Conservation (phyloP, 768 basidiomycete genomes). For the Psilocybe subaeruginosa region DNA sequence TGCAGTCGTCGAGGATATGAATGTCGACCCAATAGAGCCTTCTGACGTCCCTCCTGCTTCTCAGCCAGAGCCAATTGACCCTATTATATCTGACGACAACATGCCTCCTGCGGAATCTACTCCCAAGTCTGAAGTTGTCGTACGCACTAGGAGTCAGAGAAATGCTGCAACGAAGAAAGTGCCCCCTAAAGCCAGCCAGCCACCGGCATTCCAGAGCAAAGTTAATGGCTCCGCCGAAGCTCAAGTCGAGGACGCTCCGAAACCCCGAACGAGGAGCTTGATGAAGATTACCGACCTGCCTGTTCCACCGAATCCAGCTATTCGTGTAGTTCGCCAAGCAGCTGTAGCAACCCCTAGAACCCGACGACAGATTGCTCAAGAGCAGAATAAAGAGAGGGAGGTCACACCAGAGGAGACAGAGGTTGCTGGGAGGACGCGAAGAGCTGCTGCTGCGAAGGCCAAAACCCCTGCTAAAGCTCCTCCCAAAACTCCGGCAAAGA, state of each 20-base stretch:
- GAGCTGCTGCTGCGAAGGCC: slow-evolving; percentile 12
- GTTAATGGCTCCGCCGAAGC: neutral
- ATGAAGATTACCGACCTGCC: slow-evolving; percentile 26
- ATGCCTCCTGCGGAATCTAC: slow-evolving; percentile 15
- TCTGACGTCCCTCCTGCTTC: slow-evolving; percentile 31
- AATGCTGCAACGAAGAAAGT: slow-evolving; percentile 4
- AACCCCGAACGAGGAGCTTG: slow-evolving; percentile 12
- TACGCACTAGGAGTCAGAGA: slow-evolving; percentile 22
- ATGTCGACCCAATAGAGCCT: slow-evolving; percentile 46
- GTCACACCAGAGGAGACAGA: slow-evolving; percentile 1
- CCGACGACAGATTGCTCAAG: slow-evolving; percentile 9
- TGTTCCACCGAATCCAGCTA: slow-evolving; percentile 21
- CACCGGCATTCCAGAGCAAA: neutral
- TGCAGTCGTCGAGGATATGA: neutral
- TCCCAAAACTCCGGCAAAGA: slow-evolving; percentile 6
- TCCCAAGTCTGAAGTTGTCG: slow-evolving; percentile 14
- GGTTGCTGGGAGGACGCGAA: neutral
- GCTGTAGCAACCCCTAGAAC: slow-evolving; percentile 8
- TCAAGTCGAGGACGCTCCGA: slow-evolving; percentile 2
- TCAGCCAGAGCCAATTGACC: slow-evolving; percentile 15
- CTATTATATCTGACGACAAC: slow-evolving; percentile 22
- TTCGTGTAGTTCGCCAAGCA: slow-evolving; percentile 15
- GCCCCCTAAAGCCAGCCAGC: neutral
- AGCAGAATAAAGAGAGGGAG: slow-evolving; percentile 11
- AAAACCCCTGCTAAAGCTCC: slow-evolving; percentile 12